Evolutionary conservation across 1,284 basidiomycete species (phyloP).

Genomic region (Xanthoconium separans): DNA sequence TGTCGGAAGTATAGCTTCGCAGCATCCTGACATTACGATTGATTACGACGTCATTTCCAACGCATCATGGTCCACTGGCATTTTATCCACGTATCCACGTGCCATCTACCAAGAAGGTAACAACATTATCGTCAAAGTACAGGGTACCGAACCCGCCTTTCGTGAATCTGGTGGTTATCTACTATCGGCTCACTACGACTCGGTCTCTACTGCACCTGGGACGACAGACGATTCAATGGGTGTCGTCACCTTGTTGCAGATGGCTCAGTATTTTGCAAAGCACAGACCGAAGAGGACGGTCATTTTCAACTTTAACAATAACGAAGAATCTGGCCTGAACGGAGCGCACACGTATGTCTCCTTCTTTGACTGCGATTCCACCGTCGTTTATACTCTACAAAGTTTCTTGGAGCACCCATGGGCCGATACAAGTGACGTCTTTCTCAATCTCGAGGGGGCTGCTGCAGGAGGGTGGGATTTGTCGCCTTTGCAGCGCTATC

Average conservation of each 20-base stretch:
- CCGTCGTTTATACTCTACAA: slow-evolving; percentile 23
- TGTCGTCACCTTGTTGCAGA: slow-evolving; percentile 62
- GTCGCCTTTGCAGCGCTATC: neutral
- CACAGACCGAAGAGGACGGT: slow-evolving; percentile 57
- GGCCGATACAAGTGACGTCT: slow-evolving; percentile 61
- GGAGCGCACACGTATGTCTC: slow-evolving; percentile 60
- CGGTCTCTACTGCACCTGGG: slow-evolving; percentile 72
- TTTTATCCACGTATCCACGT: slow-evolving; percentile 10
- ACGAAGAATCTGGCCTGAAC: slow-evolving; percentile 73
- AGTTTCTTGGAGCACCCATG: slow-evolving; percentile 76
- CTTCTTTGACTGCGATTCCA: neutral
- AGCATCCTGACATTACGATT: slow-evolving; percentile 46
- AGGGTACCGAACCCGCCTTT: slow-evolving; percentile 47
- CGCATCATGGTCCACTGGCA: slow-evolving; percentile 44
- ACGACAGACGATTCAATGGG: slow-evolving; percentile 79
- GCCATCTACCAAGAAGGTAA: slow-evolving; percentile 66
- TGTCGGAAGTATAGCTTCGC: slow-evolving; percentile 44
- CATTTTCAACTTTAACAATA: slow-evolving; percentile 81
- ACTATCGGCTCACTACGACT: slow-evolving; percentile 82
- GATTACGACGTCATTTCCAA: slow-evolving; percentile 57
- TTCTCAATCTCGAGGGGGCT: slow-evolving; percentile 80
- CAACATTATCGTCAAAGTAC: slow-evolving; percentile 69
- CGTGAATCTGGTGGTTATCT: slow-evolving; percentile 49
- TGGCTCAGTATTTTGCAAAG: slow-evolving; percentile 58
- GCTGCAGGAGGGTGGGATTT: slow-evolving; percentile 67